These are phyloP conservation scores for Liriodendron chinense DNA, from an alignment of 164 flowering plant species.

Conservation along the genomic window DNA sequence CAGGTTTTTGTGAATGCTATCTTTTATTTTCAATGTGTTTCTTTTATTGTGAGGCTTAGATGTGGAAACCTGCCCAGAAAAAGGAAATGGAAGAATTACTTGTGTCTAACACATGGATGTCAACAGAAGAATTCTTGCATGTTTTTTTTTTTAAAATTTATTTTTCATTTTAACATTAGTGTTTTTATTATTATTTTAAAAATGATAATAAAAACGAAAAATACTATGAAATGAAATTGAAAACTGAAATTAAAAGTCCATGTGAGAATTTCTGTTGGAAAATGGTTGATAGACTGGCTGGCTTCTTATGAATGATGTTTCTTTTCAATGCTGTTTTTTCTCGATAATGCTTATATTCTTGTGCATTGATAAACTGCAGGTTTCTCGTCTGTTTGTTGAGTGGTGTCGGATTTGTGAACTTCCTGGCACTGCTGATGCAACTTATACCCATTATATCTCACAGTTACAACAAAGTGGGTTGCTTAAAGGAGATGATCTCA, in stretches of 20 bases:
- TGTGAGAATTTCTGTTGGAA: not conserved
- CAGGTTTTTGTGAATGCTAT: constrained; percentile 45
- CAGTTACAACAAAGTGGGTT: constrained; percentile 76
- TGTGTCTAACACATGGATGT: not conserved
- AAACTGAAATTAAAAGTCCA: not conserved
- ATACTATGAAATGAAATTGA: not conserved
- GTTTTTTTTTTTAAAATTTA: not conserved
- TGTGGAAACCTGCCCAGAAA: no score
- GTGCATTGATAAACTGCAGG: constrained; percentile 40
- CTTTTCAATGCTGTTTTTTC: not conserved
- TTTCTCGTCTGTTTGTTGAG: constrained; percentile 56
- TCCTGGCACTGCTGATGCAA: constrained; percentile 65
- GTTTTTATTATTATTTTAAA: no score
- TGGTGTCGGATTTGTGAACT: constrained; percentile 81
- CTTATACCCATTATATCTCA: constrained; percentile 51
- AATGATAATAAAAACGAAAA: not conserved
- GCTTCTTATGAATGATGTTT: no score
- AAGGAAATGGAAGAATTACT: no score
- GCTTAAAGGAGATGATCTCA: constrained; percentile 80
- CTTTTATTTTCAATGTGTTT: not conserved
- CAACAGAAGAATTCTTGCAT: not conserved
- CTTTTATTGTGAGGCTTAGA: not conserved
- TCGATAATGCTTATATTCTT: not conserved
- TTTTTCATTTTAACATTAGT: not conserved
- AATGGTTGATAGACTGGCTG: no score